Evolutionary conservation across 805 yeast genomes (phyloP), one percentile per base, ranked within the genome.

Genomic region (Monosporozyma solicola): DNA sequence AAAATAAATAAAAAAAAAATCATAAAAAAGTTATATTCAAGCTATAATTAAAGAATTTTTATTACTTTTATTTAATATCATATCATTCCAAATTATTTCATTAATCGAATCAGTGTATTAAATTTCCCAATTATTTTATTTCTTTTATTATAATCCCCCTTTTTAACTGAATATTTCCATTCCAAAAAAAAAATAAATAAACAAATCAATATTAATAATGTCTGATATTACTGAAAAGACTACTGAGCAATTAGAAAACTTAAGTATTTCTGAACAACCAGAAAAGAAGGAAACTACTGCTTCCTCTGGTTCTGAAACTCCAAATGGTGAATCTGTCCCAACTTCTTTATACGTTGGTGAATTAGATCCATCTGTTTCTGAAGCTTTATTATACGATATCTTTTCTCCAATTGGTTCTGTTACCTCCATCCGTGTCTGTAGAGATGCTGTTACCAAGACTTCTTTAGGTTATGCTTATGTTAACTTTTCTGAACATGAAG

Each of bases 391-490:
- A 69, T 94, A 87, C 71, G 99, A 94, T 78, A 78, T 91, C 66
- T 94, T 94, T 79, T 87, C 95, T 59, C 90, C 87, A 68, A 80
- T 92, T 65, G 99, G 98, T 63, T 90, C 88, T 67, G 98, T 94
- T 56, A 82, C 97, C 33, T 88, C 97, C 58, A 91, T 94, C 73
- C 91, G 98, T 78, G 97, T 94, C 59, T 94, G 99, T 79, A 92
- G 99, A 77, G 98, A 94, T 71, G 95, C 97, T 63, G 85, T 94
- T 64, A 84, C 97, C 72, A 88, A 92, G 79, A 90, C 89, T 70
- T 92, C 98, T 57, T 83, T 94, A 63, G 98, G 99, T 70, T 94
- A 94, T 74, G 99, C 97, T 66, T 94, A 94, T 77, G 97, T 94
- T 67, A 94, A 94, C 85, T 94, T 78, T 84, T 90, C 85, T 77